Evolutionary conservation across 108 stramenopile species (phyloP).

Genomic region (Schizochytrium sp.): DNA sequence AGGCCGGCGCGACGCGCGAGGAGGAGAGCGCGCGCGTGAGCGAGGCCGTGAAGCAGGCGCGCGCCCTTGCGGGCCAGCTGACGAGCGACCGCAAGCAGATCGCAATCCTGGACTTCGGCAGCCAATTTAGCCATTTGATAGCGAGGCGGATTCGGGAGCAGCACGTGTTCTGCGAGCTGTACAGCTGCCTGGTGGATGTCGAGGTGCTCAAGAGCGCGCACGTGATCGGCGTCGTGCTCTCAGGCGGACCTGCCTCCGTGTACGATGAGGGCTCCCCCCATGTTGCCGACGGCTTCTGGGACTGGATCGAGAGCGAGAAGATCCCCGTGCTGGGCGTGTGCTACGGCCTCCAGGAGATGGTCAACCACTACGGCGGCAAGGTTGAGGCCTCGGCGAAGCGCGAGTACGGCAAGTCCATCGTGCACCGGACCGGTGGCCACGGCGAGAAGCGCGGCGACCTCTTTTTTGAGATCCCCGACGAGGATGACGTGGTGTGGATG

Average conservation of each 20-base stretch:
- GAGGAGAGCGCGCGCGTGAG: conserved; percentile 2
- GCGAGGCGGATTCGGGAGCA: conserved; percentile 91
- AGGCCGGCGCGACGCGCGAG: background rate
- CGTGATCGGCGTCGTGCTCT: conserved; percentile 78
- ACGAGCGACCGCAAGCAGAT: conserved; percentile 55
- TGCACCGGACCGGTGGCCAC: conserved; percentile 58
- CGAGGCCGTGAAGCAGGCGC: conserved; percentile 16
- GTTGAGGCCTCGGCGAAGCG: conserved; percentile 78
- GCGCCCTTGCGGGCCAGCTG: conserved; percentile 2
- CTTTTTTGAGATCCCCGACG: conserved; percentile 70
- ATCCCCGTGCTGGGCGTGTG: conserved; percentile 92
- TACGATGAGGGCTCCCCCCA: conserved; percentile 93
- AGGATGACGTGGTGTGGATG: conserved; percentile 91
- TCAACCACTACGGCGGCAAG: conserved; percentile 71
- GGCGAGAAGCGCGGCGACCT: conserved; percentile 28
- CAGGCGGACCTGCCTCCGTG: conserved; percentile 82
- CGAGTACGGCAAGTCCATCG: conserved; percentile 89
- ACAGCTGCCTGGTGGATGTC: conserved; percentile 77
- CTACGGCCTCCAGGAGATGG: conserved; percentile 83
- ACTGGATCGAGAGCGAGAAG: conserved; percentile 65
- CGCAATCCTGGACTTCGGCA: conserved; percentile 96
- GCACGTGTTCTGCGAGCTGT: conserved; percentile 90
- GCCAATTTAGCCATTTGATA: conserved; percentile 96
- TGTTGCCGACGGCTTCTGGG: conserved; percentile 80
- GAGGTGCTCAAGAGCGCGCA: conserved; percentile 47